A percentile compares a stretch with the other conserved stretches of the same genome.
These are phyloP conservation scores for Fagopyrum homotropicum DNA, from an alignment of 148 eudicot genomes.

Conservation along the genomic window DNA sequence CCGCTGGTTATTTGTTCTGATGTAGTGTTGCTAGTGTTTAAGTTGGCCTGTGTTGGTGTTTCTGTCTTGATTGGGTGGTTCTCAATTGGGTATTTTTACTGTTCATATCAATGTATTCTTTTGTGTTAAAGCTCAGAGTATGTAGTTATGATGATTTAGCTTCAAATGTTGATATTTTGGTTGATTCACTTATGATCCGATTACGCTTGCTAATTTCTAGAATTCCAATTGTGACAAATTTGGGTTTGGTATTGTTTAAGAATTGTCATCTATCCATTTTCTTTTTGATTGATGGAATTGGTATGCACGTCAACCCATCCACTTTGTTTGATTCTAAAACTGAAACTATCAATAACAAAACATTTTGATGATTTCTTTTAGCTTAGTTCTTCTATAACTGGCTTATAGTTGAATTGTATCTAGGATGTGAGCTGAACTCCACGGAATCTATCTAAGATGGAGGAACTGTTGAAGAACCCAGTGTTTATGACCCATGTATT, in stretches of 20 bases:
- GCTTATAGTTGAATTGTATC: not conserved
- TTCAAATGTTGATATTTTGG: not conserved
- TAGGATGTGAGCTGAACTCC: not conserved
- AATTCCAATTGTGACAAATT: not conserved
- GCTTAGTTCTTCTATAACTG: not conserved
- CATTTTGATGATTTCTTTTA: not conserved
- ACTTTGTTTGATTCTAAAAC: not conserved
- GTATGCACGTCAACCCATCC: no score
- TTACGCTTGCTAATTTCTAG: not conserved
- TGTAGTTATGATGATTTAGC: not conserved
- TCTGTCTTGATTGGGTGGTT: not conserved
- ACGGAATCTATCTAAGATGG: conserved; percentile 32
- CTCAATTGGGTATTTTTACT: not conserved
- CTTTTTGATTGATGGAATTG: not conserved
- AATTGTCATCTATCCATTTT: not conserved
- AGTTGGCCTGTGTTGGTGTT: not conserved
- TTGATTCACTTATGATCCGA: not conserved
- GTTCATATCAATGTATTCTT: not conserved
- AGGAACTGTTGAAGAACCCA: conserved; percentile 59
- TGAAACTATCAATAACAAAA: not conserved
- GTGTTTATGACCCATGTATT: conserved; percentile 53
- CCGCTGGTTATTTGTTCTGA: not conserved
- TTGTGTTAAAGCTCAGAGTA: not conserved
- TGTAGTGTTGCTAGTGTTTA: not conserved
- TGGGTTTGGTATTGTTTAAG: not conserved